phyloP scores from a whole-genome alignment of 148 eudicot species.

The Rhododendron henanense region DNA sequence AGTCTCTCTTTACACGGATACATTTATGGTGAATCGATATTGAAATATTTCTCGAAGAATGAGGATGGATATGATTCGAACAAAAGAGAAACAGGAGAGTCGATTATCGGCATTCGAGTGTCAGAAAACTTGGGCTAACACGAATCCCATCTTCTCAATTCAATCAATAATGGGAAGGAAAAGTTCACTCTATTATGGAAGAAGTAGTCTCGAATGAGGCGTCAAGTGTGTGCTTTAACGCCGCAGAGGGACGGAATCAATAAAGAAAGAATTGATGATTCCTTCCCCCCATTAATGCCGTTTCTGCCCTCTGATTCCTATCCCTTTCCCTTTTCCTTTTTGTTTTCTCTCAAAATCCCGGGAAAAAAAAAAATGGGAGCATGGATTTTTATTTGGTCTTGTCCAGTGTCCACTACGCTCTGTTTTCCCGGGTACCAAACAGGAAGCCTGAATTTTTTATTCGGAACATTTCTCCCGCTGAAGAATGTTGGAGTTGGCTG shows the following conservation, averaged over 20 bases:
- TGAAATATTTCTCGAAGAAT: slow-evolving; percentile 16
- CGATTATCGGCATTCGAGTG: slow-evolving; percentile 1
- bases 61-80: slow-evolving; percentile 10
- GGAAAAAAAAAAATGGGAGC: background rate
- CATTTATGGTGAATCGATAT: background rate
- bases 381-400: background rate
- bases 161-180: background rate
- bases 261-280: slow-evolving; percentile 17
- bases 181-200: background rate
- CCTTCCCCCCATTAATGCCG: slow-evolving; percentile 10
- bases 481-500: background rate
- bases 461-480: no score
- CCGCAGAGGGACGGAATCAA: background rate
- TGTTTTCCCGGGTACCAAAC: slow-evolving; percentile 12
- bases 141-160: background rate
- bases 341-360: background rate
- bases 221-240: slow-evolving; percentile 22
- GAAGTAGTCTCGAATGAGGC: background rate
- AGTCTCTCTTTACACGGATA: background rate
- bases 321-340: slow-evolving; percentile 17
- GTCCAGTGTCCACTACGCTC: background rate
- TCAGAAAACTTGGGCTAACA: slow-evolving; percentile 24
- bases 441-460: background rate
- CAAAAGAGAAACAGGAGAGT: slow-evolving; percentile 1
- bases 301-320: slow-evolving; percentile 33